Evolutionary conservation across 148 eudicot species (phyloP).

Genomic region (Spergularia bocconei): DNA sequence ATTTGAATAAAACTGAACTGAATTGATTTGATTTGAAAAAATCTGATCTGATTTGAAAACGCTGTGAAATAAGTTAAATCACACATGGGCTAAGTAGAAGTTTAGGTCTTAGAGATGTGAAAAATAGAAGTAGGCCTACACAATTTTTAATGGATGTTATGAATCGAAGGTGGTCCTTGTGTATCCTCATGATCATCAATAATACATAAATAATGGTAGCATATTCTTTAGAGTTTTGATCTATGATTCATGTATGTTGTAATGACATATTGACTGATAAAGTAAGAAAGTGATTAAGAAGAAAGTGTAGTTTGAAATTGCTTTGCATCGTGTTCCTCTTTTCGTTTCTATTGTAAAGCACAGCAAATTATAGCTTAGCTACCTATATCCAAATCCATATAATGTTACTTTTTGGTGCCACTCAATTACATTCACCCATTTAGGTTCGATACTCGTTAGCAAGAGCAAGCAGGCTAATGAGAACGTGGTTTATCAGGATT

Average conservation of each 20-base stretch:
- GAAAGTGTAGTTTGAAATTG: constrained; percentile 8
- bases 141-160: background rate
- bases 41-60: too few species aligned
- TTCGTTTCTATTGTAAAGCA: constrained; percentile 18
- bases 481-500: too few species aligned
- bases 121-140: background rate
- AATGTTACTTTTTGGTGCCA: constrained; percentile 2
- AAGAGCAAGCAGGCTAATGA: too few species aligned
- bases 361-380: background rate
- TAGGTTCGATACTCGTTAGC: too few species aligned
- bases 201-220: background rate
- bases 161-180: constrained; percentile 23
- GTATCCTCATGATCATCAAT: constrained; percentile 13
- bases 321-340: constrained; percentile 32
- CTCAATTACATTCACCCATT: background rate
- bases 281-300: constrained; percentile 15
- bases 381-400: background rate
- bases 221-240: constrained; percentile 15
- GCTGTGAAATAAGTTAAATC: too few species aligned
- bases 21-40: too few species aligned
- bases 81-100: too few species aligned
- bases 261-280: constrained; percentile 21
- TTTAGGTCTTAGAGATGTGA: too few species aligned
- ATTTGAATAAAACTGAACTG: too few species aligned
- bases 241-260: constrained; percentile 6